phyloP scores from a whole-genome alignment of 225 moss, liverwort and hornwort species.

The Bryum argenteum region DNA sequence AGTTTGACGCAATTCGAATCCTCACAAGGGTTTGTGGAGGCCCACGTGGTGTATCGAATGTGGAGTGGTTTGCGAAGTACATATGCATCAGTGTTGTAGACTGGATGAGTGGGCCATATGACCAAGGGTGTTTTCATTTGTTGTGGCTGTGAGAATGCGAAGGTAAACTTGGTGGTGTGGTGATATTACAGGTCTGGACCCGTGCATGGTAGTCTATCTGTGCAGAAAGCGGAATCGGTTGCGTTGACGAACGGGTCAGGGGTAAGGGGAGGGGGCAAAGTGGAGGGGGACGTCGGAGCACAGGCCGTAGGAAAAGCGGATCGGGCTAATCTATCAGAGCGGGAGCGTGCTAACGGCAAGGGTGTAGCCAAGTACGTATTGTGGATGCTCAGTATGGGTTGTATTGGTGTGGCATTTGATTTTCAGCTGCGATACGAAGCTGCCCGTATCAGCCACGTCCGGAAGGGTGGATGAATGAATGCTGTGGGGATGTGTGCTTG shows the following conservation, averaged over 20 bases:
- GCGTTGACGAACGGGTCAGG: conserved; percentile 70
- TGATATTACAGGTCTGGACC: conserved; percentile 60
- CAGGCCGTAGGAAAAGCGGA: conserved; percentile 54
- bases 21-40: background rate
- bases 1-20: background rate
- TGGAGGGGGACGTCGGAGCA: conserved; percentile 61
- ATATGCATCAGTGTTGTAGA: background rate
- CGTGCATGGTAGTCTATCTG: conserved; percentile 76
- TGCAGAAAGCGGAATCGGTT: conserved; percentile 80
- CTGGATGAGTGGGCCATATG: background rate
- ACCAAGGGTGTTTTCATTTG: background rate
- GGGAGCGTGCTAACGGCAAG: conserved; percentile 70
- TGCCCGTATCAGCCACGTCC: background rate
- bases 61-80: conserved; percentile 1
- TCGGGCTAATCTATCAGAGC: conserved; percentile 54
- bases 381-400: conserved; percentile 8
- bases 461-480: conserved; percentile 12
- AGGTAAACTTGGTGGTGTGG: conserved; percentile 15
- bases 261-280: conserved; percentile 64
- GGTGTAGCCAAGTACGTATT: conserved; percentile 70
- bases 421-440: conserved; percentile 30
- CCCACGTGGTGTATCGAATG: background rate
- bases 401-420: background rate
- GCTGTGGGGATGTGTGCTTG: conserved; percentile 20
- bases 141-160: conserved; percentile 19